Conservation (phyloP, 2,329 filamentous ascomycete genomes). For the Alternaria postmessia region DNA sequence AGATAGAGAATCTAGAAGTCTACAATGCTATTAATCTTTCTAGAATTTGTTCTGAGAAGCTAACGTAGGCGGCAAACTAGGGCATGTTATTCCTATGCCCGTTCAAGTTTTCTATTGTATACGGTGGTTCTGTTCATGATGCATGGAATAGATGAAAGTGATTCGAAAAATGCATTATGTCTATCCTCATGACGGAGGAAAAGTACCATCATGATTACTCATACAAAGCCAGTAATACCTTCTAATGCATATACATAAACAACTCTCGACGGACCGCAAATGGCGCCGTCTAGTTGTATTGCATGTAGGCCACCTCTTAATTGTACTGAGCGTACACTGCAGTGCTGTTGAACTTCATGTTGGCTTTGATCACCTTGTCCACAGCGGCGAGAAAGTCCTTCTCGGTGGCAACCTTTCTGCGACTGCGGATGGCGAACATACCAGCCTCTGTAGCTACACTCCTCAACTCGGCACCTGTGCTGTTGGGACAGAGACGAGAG, state of each 20-base stretch:
- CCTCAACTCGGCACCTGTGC: constrained; percentile 92
- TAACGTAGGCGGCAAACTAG: too few species aligned
- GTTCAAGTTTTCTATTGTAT: too few species aligned
- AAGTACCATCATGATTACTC: constrained; percentile 10
- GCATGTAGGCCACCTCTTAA: constrained; percentile 83
- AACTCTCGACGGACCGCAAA: neutral
- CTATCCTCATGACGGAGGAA: neutral
- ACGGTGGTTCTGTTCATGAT: too few species aligned
- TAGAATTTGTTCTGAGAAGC: too few species aligned
- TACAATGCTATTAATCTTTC: too few species aligned
- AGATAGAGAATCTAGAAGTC: too few species aligned
- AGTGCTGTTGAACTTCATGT: constrained; percentile 99
- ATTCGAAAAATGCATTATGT: constrained; percentile 7
- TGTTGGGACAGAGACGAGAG: constrained; percentile 94
- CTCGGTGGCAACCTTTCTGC: constrained; percentile 97
- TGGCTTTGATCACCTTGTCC: constrained; percentile 99
- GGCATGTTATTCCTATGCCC: too few species aligned
- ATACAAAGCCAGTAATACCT: constrained; percentile 3
- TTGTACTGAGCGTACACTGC: constrained; percentile 99
- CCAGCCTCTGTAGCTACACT: constrained; percentile 98
- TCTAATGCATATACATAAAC: neutral
- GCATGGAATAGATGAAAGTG: neutral
- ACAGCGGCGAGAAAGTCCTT: constrained; percentile 98
- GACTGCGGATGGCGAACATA: constrained; percentile 95
- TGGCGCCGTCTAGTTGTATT: constrained; percentile 80